phyloP scores from a whole-genome alignment of 2,329 filamentous ascomycete genomes.

The Aspergillus neotritici region DNA sequence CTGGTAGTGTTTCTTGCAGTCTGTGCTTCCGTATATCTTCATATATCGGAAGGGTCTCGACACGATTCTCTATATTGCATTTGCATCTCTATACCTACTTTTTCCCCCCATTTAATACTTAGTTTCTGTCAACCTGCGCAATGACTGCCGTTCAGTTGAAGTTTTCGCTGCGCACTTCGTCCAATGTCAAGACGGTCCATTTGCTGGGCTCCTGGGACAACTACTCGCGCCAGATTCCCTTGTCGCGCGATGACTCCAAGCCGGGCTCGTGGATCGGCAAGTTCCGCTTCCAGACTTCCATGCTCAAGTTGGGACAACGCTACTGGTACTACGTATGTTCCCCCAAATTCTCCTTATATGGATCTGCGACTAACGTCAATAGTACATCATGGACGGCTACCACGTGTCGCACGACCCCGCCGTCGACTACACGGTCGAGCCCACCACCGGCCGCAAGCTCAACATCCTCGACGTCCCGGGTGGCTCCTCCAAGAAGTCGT shows the following conservation, averaged over 20 bases:
- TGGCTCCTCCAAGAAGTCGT: conserved; percentile 37
- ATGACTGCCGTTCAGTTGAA: conserved; percentile 67
- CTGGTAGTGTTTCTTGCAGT: conserved; percentile 25
- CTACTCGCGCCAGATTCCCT: conserved; percentile 89
- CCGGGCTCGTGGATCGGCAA: conserved; percentile 90
- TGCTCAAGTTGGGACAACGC: conserved; percentile 78
- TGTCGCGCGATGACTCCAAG: conserved; percentile 84
- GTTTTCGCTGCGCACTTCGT: conserved; percentile 92
- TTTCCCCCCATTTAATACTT: conserved; percentile 22
- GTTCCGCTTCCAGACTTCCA: conserved; percentile 87
- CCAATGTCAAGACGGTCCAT: conserved; percentile 95
- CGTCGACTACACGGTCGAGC: conserved; percentile 82
- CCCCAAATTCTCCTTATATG: not conserved
- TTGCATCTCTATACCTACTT: conserved; percentile 8
- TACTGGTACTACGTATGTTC: conserved; percentile 91
- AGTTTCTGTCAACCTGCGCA: conserved; percentile 31
- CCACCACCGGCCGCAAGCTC: conserved; percentile 91
- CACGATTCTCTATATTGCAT: conserved; percentile 14
- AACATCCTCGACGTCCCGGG: conserved; percentile 93
- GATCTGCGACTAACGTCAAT: conserved; percentile 6
- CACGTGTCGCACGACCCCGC: conserved; percentile 95
- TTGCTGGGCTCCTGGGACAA: conserved; percentile 97
- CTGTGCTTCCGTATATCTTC: conserved; percentile 16
- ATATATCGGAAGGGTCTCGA: conserved; percentile 17
- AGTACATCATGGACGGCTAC: conserved; percentile 98